phyloP scores from a whole-genome alignment of 2,329 filamentous ascomycete genomes.

The Monosporascus ibericus region DNA sequence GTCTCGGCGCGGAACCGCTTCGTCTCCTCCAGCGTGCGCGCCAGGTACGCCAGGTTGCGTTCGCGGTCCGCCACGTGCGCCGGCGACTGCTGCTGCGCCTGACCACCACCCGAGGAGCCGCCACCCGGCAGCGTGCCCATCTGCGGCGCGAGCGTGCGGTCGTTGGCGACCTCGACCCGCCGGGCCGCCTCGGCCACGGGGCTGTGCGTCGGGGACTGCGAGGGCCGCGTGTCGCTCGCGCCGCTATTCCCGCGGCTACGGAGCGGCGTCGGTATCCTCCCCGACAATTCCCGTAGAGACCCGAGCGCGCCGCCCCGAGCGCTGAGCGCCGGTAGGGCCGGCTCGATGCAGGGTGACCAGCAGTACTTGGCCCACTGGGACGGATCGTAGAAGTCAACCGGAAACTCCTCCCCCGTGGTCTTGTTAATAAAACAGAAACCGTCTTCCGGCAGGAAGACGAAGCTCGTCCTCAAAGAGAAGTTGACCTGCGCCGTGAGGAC shows the following conservation, averaged over 20 bases:
- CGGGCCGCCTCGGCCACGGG: conserved; percentile 20
- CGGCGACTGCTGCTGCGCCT: conserved; percentile 17
- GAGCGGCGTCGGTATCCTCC: conserved; percentile 36
- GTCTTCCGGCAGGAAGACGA: conserved; percentile 77
- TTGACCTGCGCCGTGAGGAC: conserved; percentile 90
- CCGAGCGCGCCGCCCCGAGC: conserved; percentile 32
- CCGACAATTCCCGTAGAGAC: conserved; percentile 42
- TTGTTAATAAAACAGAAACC: conserved; percentile 85
- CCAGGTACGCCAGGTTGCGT: conserved; percentile 57
- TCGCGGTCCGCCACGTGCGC: conserved; percentile 44
- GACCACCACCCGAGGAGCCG: conserved; percentile 14
- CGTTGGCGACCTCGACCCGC: conserved; percentile 24
- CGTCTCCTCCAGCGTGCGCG: conserved; percentile 64
- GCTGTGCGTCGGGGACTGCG: conserved; percentile 13
- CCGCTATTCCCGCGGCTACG: conserved; percentile 38
- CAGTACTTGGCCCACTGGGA: conserved; percentile 74
- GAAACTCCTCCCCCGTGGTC: conserved; percentile 71
- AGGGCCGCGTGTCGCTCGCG: conserved; percentile 17
- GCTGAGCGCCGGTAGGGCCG: conserved; percentile 54
- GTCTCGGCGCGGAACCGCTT: conserved; percentile 73
- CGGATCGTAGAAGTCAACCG: conserved; percentile 75
- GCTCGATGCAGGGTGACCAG: conserved; percentile 70
- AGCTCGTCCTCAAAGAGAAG: conserved; percentile 84
- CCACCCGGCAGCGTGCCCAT: conserved; percentile 32
- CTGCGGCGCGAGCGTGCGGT: conserved; percentile 39